Percentiles rank a stretch among this genome's conserved stretches.
Conservation (phyloP, 2,329 filamentous ascomycete species). For the Xenoacremonium recifei region DNA sequence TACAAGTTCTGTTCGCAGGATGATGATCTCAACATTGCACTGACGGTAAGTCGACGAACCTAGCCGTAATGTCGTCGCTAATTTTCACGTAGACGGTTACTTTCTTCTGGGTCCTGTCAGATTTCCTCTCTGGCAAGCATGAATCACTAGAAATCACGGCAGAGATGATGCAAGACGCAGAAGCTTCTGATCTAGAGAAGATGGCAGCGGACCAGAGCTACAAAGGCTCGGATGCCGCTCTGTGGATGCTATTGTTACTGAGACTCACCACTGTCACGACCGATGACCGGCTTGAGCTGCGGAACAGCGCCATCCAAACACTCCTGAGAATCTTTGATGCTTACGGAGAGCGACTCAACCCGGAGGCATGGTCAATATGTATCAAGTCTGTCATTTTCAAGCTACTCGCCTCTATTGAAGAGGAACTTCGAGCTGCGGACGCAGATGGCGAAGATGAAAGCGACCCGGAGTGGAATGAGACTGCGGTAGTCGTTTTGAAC, state of each 20-base stretch:
- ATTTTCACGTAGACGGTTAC: conserved; percentile 68
- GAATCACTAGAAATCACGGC: conserved; percentile 57
- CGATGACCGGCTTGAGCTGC: conserved; percentile 70
- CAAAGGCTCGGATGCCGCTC: conserved; percentile 63
- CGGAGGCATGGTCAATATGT: conserved; percentile 80
- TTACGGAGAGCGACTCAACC: conserved; percentile 75
- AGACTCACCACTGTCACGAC: conserved; percentile 69
- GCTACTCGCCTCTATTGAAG: conserved; percentile 69
- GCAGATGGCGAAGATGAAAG: conserved; percentile 39
- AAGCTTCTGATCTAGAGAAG: conserved; percentile 50
- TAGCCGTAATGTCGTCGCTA: conserved; percentile 1
- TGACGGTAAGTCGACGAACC: conserved; percentile 60
- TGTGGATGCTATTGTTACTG: conserved; percentile 77
- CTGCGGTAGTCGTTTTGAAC: conserved; percentile 69
- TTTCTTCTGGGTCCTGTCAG: conserved; percentile 93
- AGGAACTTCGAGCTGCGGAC: conserved; percentile 44
- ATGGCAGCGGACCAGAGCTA: conserved; percentile 60
- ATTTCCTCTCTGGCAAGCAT: conserved; percentile 69
- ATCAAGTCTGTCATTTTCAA: conserved; percentile 78
- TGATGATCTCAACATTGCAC: conserved; percentile 90
- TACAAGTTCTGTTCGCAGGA: conserved; percentile 86
- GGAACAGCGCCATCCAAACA: conserved; percentile 88
- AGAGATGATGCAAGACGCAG: conserved; percentile 51
- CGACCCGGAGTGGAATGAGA: conserved; percentile 66
- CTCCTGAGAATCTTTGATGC: conserved; percentile 89